Base-by-base conservation (phyloP, 371 early-diverging fungal genomes). In the Mycotypha africana region DNA sequence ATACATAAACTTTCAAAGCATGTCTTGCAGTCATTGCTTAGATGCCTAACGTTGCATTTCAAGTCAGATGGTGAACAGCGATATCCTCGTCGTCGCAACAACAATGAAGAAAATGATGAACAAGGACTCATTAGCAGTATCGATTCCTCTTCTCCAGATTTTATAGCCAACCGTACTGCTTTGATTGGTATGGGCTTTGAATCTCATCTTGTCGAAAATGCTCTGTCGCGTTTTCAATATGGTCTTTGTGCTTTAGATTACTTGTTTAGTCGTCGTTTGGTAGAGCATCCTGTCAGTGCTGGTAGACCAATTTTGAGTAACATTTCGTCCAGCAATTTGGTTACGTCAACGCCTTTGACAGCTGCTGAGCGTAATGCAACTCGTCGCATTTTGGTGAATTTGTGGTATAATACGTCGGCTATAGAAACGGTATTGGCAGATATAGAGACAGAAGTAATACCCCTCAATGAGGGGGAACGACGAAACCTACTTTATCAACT, bases 241-340 rank as follows among this genome's bases (percentile, higher is more conserved):
- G 67, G 92, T 1, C 73, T 76, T 9, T 76, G 91, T 15, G 96
- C 97, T 0, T 80, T 92, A 0, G 93, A 97, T 38, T 90, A 91
- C 42, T 62, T 97, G n/a, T 63, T 95, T 22, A 81, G 78, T 16
- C 85, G 93, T 49, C 89, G 42, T 15, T 34, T 51, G 10, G 45
- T 54, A 7, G 34, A 48, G 16, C 49, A 39, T 17, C 22, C 49
- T 1, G 35, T 35, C 5, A n/a, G 28, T 16, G 24, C 16, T 5
- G 51, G 51, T 1, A 44, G 45, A 4, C 51, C 51, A 25, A 25
- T n/a, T 2, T 21, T 51, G 5, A 16, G 40, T 1, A 39, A 28
- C 2, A n/a, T n/a, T n/a, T n/a, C n/a, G n/a, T 38, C 25, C 2
- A 11, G 36, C 0, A 20, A 42, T 4, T n/a, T 50, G 16, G 17